Evolutionary conservation across 2,329 filamentous ascomycete genomes (phyloP).

Genomic region (Aspergillus costaricaensis): DNA sequence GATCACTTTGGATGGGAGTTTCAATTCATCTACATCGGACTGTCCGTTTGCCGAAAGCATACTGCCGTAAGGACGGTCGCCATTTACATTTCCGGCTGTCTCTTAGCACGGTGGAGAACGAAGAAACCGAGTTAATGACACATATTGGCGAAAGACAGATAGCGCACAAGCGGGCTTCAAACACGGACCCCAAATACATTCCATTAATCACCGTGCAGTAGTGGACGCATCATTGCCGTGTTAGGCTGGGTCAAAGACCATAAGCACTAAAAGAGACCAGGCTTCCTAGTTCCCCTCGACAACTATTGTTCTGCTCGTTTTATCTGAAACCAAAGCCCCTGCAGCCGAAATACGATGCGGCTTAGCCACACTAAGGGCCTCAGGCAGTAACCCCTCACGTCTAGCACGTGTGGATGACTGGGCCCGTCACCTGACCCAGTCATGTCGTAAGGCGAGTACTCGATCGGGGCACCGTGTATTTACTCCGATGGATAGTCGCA

Average conservation of each 20-base stretch:
- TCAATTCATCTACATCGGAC: too few relatives aligned
- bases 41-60: too few relatives aligned
- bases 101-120: too few relatives aligned
- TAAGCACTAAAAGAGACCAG: constrained; percentile 5
- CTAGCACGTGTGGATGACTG: background rate
- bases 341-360: background rate
- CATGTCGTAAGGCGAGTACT: constrained; percentile 3
- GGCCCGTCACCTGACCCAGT: constrained; percentile 14
- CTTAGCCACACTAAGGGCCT: background rate
- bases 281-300: background rate
- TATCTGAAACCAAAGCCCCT: constrained; percentile 6
- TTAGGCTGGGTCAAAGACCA: background rate
- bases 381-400: background rate
- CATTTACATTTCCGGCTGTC: too few relatives aligned
- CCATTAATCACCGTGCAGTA: background rate
- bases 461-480: background rate
- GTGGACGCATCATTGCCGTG: background rate
- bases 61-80: too few relatives aligned
- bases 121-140: too few relatives aligned
- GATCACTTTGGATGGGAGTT: too few relatives aligned
- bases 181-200: background rate
- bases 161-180: too few relatives aligned
- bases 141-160: too few relatives aligned
- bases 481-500: background rate
- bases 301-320: constrained; percentile 2